Conservation (phyloP, 768 basidiomycete genomes). For the Omphalotus guepiniiformis region DNA sequence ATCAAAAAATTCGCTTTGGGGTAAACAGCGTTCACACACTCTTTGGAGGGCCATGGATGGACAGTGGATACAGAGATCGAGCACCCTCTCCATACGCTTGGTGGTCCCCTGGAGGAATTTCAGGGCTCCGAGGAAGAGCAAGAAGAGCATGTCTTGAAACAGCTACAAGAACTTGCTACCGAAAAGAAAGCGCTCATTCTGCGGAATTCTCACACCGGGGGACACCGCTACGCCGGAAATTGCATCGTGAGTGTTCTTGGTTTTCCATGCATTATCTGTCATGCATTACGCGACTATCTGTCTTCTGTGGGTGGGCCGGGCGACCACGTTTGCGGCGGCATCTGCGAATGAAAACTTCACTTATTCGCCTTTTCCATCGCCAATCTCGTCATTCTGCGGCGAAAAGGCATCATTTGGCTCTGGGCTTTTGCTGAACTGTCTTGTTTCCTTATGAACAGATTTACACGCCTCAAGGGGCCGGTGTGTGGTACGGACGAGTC, state of each 20-base stretch:
- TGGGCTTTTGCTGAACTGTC: not conserved
- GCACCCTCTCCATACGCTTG: constrained; percentile 42
- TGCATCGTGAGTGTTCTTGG: constrained; percentile 63
- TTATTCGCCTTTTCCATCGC: not conserved
- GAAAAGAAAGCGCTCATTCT: constrained; percentile 77
- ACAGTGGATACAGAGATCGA: constrained; percentile 72
- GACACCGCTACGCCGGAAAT: constrained; percentile 91
- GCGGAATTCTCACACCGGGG: constrained; percentile 86
- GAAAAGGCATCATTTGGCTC: not conserved
- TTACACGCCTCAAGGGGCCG: constrained; percentile 79
- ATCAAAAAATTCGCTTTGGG: constrained; percentile 14
- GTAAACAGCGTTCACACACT: constrained; percentile 53
- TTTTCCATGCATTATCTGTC: not conserved
- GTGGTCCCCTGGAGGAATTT: constrained; percentile 59
- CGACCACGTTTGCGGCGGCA: not conserved
- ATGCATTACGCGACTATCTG: not conserved
- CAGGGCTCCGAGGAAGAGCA: constrained; percentile 47
- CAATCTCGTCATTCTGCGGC: no score
- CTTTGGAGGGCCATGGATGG: constrained; percentile 68
- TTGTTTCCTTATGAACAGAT: constrained; percentile 54
- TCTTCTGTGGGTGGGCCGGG: not conserved
- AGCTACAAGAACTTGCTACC: constrained; percentile 46
- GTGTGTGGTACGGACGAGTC: constrained; percentile 93
- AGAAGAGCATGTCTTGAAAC: constrained; percentile 49
- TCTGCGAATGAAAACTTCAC: not conserved